A percentile compares a stretch with the other conserved stretches of the same genome.
Conservation (phyloP, 305 asterid species). For the Striga hermonthica region DNA sequence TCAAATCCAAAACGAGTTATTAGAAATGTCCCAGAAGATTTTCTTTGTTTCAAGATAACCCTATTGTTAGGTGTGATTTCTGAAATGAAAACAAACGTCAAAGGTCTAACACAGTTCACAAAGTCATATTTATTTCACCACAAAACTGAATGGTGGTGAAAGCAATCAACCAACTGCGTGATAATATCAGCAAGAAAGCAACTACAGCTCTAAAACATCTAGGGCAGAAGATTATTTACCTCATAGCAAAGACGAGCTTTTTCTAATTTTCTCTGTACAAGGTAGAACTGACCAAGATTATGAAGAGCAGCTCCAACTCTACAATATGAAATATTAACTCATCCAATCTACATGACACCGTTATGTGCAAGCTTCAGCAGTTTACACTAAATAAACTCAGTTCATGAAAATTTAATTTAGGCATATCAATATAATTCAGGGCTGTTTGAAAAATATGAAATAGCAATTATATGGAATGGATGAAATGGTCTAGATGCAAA, state of each 20-base stretch:
- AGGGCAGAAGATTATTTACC: conserved; percentile 43
- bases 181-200: conserved; percentile 24
- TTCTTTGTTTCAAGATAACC: neutral
- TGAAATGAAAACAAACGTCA: conserved; percentile 1
- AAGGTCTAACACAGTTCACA: neutral
- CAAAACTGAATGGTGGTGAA: neutral
- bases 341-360: conserved; percentile 10
- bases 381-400: no score
- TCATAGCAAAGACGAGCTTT: conserved; percentile 76
- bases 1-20: neutral
- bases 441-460: neutral
- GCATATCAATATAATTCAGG: neutral
- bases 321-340: conserved; percentile 25
- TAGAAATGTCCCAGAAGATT: neutral
- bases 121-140: neutral
- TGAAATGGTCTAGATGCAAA: neutral
- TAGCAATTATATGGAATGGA: neutral
- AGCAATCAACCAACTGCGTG: conserved; percentile 1
- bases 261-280: conserved; percentile 59
- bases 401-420: no score
- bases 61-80: neutral
- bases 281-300: conserved; percentile 88
- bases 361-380: conserved; percentile 16
- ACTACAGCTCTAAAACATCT: conserved; percentile 23
- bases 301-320: conserved; percentile 98